Evolutionary conservation across 306 rosid species (phyloP).

Genomic region (Astragalus glycyphyllos): DNA sequence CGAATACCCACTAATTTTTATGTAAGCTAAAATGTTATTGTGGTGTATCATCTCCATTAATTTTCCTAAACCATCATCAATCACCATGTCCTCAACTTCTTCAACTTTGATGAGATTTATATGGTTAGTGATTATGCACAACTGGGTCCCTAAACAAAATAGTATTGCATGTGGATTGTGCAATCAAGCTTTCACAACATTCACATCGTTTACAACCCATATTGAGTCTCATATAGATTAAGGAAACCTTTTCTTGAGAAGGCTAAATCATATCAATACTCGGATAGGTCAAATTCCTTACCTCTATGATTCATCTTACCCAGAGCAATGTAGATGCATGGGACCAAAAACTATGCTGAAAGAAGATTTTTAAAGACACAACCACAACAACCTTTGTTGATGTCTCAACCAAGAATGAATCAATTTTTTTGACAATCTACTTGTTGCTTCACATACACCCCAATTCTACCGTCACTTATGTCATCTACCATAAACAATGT

Average conservation of each 20-base stretch:
- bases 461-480: not conserved
- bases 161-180: constrained; percentile 1
- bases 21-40: too few species aligned
- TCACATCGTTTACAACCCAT: not conserved
- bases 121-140: not conserved
- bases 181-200: not conserved
- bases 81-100: not conserved
- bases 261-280: not conserved
- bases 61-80: not conserved
- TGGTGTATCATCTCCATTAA: too few species aligned
- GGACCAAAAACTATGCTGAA: not conserved
- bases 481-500: not conserved
- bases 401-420: not conserved
- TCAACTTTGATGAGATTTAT: too few species aligned
- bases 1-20: too few species aligned
- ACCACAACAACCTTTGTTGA: not conserved
- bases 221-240: not conserved
- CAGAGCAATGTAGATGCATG: not conserved
- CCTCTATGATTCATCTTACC: not conserved
- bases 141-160: not conserved
- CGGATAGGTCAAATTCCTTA: not conserved
- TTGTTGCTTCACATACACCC: not conserved
- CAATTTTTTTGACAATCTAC: not conserved
- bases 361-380: not conserved
- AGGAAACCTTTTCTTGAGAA: not conserved